Evolutionary conservation across 495 filamentous ascomycete species (phyloP).

Genomic region (Xylaria cubensis): DNA sequence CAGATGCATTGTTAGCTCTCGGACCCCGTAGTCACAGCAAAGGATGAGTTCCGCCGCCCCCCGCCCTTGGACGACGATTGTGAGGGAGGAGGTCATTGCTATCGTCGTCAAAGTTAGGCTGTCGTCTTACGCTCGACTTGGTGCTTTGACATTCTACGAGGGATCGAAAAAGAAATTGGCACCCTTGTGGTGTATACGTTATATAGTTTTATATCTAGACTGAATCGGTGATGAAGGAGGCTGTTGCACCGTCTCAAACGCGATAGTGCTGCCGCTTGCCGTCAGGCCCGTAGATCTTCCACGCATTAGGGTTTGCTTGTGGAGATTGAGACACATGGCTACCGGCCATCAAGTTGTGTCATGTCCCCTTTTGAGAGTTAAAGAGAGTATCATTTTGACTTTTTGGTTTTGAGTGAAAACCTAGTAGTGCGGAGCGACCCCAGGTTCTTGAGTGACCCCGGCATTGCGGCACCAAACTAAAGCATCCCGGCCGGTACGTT

Average conservation of each 20-base stretch:
- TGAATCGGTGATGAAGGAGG: conserved; percentile 1
- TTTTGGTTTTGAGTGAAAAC: background rate
- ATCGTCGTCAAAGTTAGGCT: background rate
- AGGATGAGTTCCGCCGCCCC: background rate
- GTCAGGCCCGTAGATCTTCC: conserved; percentile 24
- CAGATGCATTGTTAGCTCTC: background rate
- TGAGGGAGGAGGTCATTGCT: background rate
- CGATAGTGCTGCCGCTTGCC: conserved; percentile 24
- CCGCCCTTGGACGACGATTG: background rate
- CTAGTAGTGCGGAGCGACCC: conserved; percentile 9
- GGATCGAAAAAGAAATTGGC: background rate
- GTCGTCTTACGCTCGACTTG: background rate
- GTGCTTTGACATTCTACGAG: background rate
- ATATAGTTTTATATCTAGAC: background rate
- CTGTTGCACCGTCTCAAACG: conserved; percentile 18
- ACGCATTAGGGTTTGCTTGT: conserved; percentile 14
- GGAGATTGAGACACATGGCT: conserved; percentile 26
- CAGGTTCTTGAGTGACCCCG: conserved; percentile 9
- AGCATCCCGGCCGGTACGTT: conserved; percentile 6
- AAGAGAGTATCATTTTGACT: conserved; percentile 1
- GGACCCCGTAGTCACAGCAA: background rate
- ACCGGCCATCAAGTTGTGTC: conserved; percentile 16
- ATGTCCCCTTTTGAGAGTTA: background rate
- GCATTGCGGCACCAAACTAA: conserved; percentile 14
- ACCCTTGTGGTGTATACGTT: background rate